Evolutionary conservation across 257 asterid species (phyloP).

Genomic region (Nicotiana attenuata): DNA sequence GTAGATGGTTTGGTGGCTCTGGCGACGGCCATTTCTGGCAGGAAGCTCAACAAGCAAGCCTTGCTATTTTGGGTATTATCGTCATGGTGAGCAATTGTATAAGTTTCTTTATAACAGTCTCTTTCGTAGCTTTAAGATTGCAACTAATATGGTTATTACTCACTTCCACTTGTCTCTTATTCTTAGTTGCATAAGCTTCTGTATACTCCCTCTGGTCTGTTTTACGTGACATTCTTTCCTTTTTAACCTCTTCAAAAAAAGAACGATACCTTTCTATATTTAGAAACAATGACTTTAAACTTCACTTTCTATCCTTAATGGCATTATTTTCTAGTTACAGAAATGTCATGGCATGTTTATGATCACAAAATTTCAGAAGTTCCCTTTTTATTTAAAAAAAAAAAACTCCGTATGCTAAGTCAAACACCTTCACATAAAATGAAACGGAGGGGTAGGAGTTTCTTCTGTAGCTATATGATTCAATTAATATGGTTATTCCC

Average conservation of each 20-base stretch:
- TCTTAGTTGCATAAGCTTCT: not conserved
- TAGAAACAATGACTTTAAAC: not conserved
- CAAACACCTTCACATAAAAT: not conserved
- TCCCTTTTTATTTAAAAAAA: no score
- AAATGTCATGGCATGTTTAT: not conserved
- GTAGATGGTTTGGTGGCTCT: slow-evolving; percentile 69
- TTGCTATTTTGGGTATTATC: slow-evolving; percentile 65
- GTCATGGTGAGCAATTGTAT: slow-evolving; percentile 38
- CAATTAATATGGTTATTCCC: not conserved
- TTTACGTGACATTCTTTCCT: not conserved
- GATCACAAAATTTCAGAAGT: not conserved
- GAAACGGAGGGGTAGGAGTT: not conserved
- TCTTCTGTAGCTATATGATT: not conserved
- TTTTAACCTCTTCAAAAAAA: not conserved
- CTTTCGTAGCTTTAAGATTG: not conserved
- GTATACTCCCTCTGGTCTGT: not conserved
- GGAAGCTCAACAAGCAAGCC: slow-evolving; percentile 84
- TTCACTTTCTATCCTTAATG: not conserved
- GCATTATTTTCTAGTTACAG: not conserved
- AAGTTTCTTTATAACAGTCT: not conserved
- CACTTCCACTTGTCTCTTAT: not conserved
- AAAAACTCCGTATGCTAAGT: not conserved
- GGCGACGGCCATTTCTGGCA: slow-evolving; percentile 85
- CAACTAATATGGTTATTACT: not conserved
- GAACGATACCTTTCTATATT: not conserved